Evolutionary conservation across 1,284 basidiomycete species (phyloP).

Genomic region (Farysia itapuensis): DNA sequence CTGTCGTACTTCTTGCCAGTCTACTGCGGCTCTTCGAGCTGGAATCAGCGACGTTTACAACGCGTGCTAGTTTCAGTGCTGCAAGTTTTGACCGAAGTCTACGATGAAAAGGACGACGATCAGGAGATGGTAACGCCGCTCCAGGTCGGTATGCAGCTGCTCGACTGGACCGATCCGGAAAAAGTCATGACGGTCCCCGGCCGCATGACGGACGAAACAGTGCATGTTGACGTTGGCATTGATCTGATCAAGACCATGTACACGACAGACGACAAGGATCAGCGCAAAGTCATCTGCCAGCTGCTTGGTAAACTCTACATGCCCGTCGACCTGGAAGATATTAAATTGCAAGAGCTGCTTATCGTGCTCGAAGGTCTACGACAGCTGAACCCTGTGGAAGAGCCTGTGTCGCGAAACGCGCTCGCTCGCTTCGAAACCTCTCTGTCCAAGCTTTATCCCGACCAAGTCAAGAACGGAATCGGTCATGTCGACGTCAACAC

Average conservation of each 20-base stretch:
- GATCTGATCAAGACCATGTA: constrained; percentile 70
- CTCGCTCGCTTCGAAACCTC: constrained; percentile 70
- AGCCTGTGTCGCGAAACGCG: constrained; percentile 72
- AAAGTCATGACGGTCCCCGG: constrained; percentile 70
- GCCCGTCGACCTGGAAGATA: constrained; percentile 68
- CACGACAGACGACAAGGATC: constrained; percentile 67
- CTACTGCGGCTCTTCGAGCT: constrained; percentile 80
- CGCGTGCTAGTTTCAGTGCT: constrained; percentile 78
- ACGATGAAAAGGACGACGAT: constrained; percentile 73
- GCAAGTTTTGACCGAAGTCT: constrained; percentile 70
- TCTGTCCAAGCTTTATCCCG: constrained; percentile 40
- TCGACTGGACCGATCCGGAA: constrained; percentile 90
- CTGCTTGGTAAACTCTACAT: constrained; percentile 77
- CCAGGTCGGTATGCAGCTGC: constrained; percentile 79
- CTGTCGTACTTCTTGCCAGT: constrained; percentile 94
- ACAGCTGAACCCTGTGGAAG: constrained; percentile 58
- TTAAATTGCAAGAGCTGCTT: constrained; percentile 28
- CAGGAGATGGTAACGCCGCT: constrained; percentile 77
- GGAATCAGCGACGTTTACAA: constrained; percentile 78
- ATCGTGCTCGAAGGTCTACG: constrained; percentile 31
- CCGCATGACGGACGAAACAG: constrained; percentile 61
- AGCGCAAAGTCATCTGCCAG: constrained; percentile 78
- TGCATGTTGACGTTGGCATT: constrained; percentile 78
- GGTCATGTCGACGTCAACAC: constrained; percentile 11
- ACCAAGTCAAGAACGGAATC: constrained; percentile 18